Base-by-base conservation (phyloP, 1,139 yeast species). In the Candida smagusa region DNA sequence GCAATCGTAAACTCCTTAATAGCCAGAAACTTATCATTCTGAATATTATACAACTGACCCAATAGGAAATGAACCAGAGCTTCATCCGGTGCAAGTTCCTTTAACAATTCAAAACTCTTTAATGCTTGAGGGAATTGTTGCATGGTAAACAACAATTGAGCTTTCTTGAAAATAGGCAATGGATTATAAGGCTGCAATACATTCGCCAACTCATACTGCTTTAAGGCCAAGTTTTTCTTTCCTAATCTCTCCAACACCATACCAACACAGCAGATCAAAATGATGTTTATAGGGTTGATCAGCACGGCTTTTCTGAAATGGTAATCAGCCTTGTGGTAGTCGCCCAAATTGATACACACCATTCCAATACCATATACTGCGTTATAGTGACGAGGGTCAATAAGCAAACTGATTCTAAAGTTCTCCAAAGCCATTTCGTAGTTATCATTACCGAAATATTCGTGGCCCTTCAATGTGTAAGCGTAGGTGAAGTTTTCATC, bases 331-430 rank as follows among this genome's bases (percentile, higher is more conserved):
- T 81, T 80, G 32, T 76, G 80, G 51, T 81, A 81, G 52, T 88
- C 90, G 3, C 97, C 97, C 38, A 89, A 65, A 51, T 89, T 86
- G 58, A 89, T 74, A 58, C 84, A 86, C 29, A 90, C 95, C 95
- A 89, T 89, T 6, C 98, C 98, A 42, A 94, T 77, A 16, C 98
- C 98, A 54, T 92, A 94, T 54, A 92, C 80, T 0, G 98, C 97
- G 61, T 92, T 92, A 59, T 90, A 92, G 58, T 89, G 97, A 41
- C 92, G 73, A 35, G 83, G 73, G 53, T 92, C 96, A 32, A 82
- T 73, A 12, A 84, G 65, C 33, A 92, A 71, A 7, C 97, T 94
- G 44, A 74, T 70, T 29, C 97, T 65, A 70, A 89, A 94, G 45
- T 87, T 79, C 43, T 84, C 88, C 45, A 86, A 74, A 0, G 98